phyloP scores from a whole-genome alignment of 2,329 filamentous ascomycete species.

The Aspergillus japonicus region DNA sequence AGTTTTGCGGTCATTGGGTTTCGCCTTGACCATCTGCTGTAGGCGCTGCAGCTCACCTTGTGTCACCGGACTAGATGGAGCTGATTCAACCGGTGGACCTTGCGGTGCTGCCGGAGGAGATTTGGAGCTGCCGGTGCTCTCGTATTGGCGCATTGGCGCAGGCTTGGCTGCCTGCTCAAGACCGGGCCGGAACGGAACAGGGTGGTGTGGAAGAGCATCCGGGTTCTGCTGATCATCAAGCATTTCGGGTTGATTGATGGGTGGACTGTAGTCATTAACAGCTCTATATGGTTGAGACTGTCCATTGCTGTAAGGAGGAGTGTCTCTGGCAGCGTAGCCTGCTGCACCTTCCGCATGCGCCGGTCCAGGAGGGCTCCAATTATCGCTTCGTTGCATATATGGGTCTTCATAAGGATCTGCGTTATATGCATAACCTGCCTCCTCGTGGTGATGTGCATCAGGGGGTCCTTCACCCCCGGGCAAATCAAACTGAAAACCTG shows the following conservation, averaged over 20 bases:
- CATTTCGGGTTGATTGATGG: slow-evolving; percentile 14
- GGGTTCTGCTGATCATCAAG: slow-evolving; percentile 45
- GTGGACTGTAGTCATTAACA: slow-evolving; percentile 16
- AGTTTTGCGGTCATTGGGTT: slow-evolving; percentile 69
- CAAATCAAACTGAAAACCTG: slow-evolving; percentile 73
- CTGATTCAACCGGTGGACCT: slow-evolving; percentile 15
- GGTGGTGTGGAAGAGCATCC: slow-evolving; percentile 57
- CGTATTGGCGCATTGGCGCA: slow-evolving; percentile 55
- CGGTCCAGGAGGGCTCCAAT: slow-evolving; percentile 13
- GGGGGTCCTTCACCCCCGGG: slow-evolving; percentile 36
- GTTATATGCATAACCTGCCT: slow-evolving; percentile 22
- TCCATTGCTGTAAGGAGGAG: slow-evolving; percentile 19
- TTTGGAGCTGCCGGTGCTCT: slow-evolving; percentile 27
- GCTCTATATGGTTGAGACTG: slow-evolving; percentile 21
- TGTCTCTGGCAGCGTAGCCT: slow-evolving; percentile 13
- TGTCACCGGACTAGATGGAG: slow-evolving; percentile 61
- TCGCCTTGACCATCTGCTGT: slow-evolving; percentile 65
- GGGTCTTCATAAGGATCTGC: slow-evolving; percentile 23
- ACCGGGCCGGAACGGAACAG: slow-evolving; percentile 55
- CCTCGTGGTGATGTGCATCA: slow-evolving; percentile 15
- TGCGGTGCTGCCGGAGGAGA: slow-evolving; percentile 38
- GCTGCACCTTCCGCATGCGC: slow-evolving; percentile 9
- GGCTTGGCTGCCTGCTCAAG: slow-evolving; percentile 48
- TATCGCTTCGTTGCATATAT: slow-evolving; percentile 16
- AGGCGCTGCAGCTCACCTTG: slow-evolving; percentile 74